Evolutionary conservation across 2,329 filamentous ascomycete species (phyloP).

Genomic region (Hawksworthiomyces lignivorus): DNA sequence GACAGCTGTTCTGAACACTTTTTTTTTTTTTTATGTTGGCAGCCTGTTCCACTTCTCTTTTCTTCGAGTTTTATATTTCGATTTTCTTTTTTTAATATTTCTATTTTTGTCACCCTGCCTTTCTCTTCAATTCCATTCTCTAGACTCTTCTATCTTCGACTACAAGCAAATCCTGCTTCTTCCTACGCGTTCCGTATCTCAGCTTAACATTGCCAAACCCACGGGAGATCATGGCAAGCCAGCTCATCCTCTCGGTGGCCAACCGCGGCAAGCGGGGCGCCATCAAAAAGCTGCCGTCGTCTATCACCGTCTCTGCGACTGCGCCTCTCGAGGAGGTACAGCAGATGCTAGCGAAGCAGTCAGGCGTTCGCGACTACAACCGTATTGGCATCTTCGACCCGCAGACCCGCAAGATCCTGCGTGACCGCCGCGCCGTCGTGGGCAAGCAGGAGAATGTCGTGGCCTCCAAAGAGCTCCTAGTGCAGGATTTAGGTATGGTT

Average conservation of each 20-base stretch:
- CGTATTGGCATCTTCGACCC: constrained; percentile 56
- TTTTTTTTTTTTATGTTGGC: no score
- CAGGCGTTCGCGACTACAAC: constrained; percentile 48
- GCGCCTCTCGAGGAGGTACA: constrained; percentile 56
- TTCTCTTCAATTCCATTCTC: no score
- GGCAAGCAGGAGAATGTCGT: constrained; percentile 40
- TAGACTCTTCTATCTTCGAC: no score
- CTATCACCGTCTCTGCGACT: constrained; percentile 39
- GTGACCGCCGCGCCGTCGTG: constrained; percentile 51
- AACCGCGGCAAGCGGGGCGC: constrained; percentile 41
- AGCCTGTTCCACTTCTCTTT: no score
- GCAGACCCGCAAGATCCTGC: constrained; percentile 53
- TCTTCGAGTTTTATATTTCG: no score
- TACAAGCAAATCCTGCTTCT: no score
- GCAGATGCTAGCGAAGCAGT: constrained; percentile 42
- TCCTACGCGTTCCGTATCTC: no score
- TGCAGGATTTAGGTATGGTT: constrained; percentile 82
- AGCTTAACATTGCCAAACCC: no score
- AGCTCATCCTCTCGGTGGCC: constrained; percentile 33
- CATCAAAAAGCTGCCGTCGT: constrained; percentile 45
- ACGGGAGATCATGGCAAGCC: constrained; percentile 9
- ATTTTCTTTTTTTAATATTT: no score
- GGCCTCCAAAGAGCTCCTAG: constrained; percentile 55
- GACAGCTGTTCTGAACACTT: no score
- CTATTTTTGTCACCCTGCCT: no score